Evolutionary conservation across 208 protist species (phyloP), one percentile per base, ranked within the genome.

Genomic region (Trypanosoma boissoni): DNA sequence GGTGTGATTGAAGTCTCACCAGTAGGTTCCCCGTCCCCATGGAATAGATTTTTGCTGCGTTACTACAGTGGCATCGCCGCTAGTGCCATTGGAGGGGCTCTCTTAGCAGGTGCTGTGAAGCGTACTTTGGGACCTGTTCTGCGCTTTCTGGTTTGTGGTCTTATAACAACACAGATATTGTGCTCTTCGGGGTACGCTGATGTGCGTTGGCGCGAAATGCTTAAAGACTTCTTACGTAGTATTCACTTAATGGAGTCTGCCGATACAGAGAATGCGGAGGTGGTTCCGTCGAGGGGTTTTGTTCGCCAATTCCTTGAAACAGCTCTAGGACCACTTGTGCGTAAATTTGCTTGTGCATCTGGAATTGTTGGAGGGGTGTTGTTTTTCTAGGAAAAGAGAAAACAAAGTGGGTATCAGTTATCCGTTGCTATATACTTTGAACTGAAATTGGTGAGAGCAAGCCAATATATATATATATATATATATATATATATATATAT

Each of bases 181-280:
- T 64, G 64, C 58, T 62, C 69, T 9, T 34, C 71, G 14, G 85
- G 85, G 9, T 92, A 92, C 70, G 85, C 74, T 2, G 68, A 67
- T 4, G 68, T 92, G 20, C 39, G 50, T 0, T 92, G 85, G 85
- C 26, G 69, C 2, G 68, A 51, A n/a, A 31, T 92, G 8, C 0
- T 81, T 10, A 32, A 41, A 1, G 79, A 88, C 65, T 23, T 68
- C n/a, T 61, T 55, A 18, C 28, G 50, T 20, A 20, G 77, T 0
- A 12, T 74, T 12, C 12, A 79, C 12, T 12, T 12, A 39, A 16
- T 39, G 6, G 8, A 39, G 12, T n/a, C n/a, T n/a, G n/a, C n/a
- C n/a, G n/a, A n/a, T n/a, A n/a, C n/a, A n/a, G n/a, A n/a, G n/a
- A n/a, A n/a, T 10, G 14, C 37, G 7, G 26, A 0, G 18, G 18